These are phyloP conservation scores for Lactarius quietus DNA, from an alignment of 768 basidiomycete genomes.

Conservation along the genomic window DNA sequence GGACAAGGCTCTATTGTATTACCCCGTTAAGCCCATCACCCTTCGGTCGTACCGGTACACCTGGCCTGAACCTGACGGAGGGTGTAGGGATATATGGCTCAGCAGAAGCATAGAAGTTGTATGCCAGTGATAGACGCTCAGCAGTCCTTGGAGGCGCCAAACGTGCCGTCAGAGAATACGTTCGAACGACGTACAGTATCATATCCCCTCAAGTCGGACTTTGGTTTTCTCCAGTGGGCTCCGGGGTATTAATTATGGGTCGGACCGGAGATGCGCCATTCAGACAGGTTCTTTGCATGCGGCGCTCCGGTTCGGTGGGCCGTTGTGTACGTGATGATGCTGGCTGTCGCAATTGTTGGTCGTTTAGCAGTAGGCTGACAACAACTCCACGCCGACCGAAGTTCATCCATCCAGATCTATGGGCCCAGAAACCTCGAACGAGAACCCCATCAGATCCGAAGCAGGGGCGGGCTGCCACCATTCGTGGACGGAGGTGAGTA, in stretches of 20 bases:
- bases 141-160: background rate
- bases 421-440: background rate
- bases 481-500: background rate
- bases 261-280: slow-evolving; percentile 6
- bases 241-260: background rate
- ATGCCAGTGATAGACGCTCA: background rate
- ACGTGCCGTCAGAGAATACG: background rate
- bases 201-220: slow-evolving; percentile 3
- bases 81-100: background rate
- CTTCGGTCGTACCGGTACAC: background rate
- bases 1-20: background rate
- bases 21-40: background rate
- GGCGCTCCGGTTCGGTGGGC: slow-evolving; percentile 8
- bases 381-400: background rate
- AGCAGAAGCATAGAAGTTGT: background rate
- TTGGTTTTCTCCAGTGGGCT: background rate
- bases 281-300: background rate
- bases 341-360: background rate
- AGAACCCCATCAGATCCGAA: background rate
- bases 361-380: background rate
- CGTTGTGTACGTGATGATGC: background rate
- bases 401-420: background rate
- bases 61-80: background rate
- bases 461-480: background rate
- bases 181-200: background rate